phyloP scores from a whole-genome alignment of 108 stramenopile species.

The Schizochytrium sp. region DNA sequence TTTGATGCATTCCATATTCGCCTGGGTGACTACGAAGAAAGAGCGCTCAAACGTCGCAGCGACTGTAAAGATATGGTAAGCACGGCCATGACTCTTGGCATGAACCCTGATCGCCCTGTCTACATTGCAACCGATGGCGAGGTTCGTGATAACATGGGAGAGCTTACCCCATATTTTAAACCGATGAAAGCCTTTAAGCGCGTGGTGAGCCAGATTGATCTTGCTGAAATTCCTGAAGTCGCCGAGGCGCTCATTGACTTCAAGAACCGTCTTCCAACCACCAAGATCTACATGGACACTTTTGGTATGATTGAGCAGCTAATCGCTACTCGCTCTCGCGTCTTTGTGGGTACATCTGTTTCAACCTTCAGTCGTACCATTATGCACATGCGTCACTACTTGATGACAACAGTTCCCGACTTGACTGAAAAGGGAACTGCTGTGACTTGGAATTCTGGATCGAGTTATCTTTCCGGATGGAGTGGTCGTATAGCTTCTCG shows the following conservation, averaged over 20 bases:
- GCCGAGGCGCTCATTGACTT: not conserved
- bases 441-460: slow-evolving; percentile 20
- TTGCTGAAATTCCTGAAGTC: slow-evolving; percentile 45
- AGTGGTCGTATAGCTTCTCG: not conserved
- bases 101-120: not conserved
- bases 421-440: not conserved
- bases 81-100: not conserved
- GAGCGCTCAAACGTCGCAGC: not conserved
- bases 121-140: slow-evolving; percentile 43
- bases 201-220: not conserved
- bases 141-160: not conserved
- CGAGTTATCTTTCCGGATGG: slow-evolving; percentile 22
- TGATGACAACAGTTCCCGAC: slow-evolving; percentile 2
- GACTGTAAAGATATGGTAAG: not conserved
- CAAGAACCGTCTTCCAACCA: slow-evolving; percentile 25
- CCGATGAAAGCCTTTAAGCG: slow-evolving; percentile 4
- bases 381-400: slow-evolving; percentile 17
- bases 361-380: slow-evolving; percentile 16
- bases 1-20: slow-evolving; percentile 40
- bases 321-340: not conserved
- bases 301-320: slow-evolving; percentile 57
- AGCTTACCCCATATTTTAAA: slow-evolving; percentile 4
- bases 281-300: slow-evolving; percentile 17
- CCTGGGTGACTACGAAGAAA: slow-evolving; percentile 30
- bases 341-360: slow-evolving; percentile 8